phyloP scores from a whole-genome alignment of 1,139 yeast genomes.

The Nakaseomyces delphensis region DNA sequence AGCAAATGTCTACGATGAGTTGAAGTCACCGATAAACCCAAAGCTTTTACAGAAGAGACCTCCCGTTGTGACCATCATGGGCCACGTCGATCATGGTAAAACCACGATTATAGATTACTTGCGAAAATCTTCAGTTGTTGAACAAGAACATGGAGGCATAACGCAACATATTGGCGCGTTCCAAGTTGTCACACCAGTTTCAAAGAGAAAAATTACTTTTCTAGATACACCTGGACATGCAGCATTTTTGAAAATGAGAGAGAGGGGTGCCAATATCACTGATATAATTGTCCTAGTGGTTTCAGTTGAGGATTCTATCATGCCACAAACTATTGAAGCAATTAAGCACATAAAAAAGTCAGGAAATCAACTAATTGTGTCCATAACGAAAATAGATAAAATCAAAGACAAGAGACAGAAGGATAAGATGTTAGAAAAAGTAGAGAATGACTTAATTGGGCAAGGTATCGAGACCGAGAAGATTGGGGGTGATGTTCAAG shows the following conservation, averaged over 20 bases:
- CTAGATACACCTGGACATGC: slow-evolving; percentile 98
- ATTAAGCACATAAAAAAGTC: slow-evolving; percentile 76
- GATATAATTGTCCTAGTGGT: slow-evolving; percentile 89
- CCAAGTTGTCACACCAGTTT: slow-evolving; percentile 66
- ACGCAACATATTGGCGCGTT: slow-evolving; percentile 98
- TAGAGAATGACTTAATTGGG: slow-evolving; percentile 64
- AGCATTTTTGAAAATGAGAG: slow-evolving; percentile 92
- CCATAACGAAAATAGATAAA: slow-evolving; percentile 86
- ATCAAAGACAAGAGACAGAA: slow-evolving; percentile 52
- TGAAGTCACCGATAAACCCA: slow-evolving; percentile 36
- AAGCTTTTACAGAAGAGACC: slow-evolving; percentile 56
- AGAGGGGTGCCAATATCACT: slow-evolving; percentile 90
- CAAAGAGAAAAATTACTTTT: slow-evolving; percentile 73
- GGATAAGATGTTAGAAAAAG: slow-evolving; percentile 37
- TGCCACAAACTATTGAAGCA: slow-evolving; percentile 97
- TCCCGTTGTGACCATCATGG: slow-evolving; percentile 96
- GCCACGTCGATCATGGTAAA: slow-evolving; percentile 98
- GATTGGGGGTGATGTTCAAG: slow-evolving; percentile 92
- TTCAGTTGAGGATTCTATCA: slow-evolving; percentile 97
- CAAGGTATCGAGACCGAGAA: slow-evolving; percentile 82
- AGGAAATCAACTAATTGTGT: slow-evolving; percentile 81
- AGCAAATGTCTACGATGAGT: slow-evolving; percentile 45
- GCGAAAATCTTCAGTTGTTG: slow-evolving; percentile 74
- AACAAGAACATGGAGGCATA: slow-evolving; percentile 89
- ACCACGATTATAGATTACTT: slow-evolving; percentile 85